These are phyloP conservation scores for Taiozyma sp. DNA, from an alignment of 1,139 yeast genomes.

Conservation along the genomic window DNA sequence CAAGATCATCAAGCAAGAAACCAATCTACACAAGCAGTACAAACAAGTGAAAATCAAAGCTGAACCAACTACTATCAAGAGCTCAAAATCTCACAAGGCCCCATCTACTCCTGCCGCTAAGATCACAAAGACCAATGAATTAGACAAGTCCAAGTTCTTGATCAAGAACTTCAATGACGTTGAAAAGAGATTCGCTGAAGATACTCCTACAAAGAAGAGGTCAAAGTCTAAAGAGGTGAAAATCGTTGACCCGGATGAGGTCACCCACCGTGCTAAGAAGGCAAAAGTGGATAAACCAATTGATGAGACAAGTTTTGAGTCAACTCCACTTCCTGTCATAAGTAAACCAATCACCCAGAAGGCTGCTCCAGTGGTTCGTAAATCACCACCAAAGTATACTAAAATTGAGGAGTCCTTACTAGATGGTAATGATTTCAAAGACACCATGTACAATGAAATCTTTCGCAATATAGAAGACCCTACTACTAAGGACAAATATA, in stretches of 20 bases:
- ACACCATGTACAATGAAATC: conserved; percentile 1
- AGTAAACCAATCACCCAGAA: background rate
- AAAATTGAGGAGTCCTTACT: conserved; percentile 5
- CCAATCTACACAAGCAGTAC: background rate
- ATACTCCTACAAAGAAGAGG: conserved; percentile 21
- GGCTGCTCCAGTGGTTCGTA: background rate
- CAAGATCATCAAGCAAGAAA: background rate
- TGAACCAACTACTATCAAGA: conserved; percentile 11
- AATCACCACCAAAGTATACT: conserved; percentile 10
- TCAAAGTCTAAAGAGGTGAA: conserved; percentile 1
- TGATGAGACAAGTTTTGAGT: conserved; percentile 2
- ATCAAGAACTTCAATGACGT: conserved; percentile 1
- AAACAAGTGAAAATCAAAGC: conserved; percentile 16
- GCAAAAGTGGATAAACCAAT: background rate
- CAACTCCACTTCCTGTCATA: background rate
- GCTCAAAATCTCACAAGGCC: background rate
- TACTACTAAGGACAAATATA: conserved; percentile 18
- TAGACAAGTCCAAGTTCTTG: conserved; percentile 16
- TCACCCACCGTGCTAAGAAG: background rate
- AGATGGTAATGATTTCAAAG: conserved; percentile 1
- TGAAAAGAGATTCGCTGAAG: conserved; percentile 1
- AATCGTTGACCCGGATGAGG: background rate
- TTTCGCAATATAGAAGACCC: conserved; percentile 14
- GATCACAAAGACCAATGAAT: conserved; percentile 2
- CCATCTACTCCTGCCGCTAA: conserved; percentile 9